phyloP scores from a whole-genome alignment of 257 asterid genomes.

The Solanum rostratum region DNA sequence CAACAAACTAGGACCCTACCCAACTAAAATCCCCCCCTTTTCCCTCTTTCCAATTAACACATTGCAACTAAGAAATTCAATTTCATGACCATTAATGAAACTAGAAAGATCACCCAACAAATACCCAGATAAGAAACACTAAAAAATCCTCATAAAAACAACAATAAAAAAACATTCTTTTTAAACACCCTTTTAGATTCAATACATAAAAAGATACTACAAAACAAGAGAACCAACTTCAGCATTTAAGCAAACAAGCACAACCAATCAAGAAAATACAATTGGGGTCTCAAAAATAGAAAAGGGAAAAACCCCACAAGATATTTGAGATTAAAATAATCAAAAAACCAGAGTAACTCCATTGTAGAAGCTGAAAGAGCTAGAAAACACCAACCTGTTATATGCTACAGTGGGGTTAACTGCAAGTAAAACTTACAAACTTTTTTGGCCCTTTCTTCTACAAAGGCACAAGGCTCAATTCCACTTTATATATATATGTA shows the following conservation, averaged over 20 bases:
- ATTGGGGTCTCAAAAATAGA: slow-evolving; percentile 2
- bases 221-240: slow-evolving; percentile 19
- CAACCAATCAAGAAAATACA: neutral
- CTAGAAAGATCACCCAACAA: slow-evolving; percentile 21
- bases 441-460: neutral
- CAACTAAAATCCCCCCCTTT: neutral
- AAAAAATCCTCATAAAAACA: slow-evolving; percentile 1
- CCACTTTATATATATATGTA: neutral
- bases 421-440: slow-evolving; percentile 14
- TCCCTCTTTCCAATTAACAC: neutral
- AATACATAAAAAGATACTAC: neutral
- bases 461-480: neutral
- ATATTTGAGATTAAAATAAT: neutral
- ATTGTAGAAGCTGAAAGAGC: neutral
- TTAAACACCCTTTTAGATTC: slow-evolving; percentile 29
- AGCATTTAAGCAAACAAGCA: neutral
- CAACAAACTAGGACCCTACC: neutral
- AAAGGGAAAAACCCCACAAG: neutral
- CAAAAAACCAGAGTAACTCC: neutral
- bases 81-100: neutral
- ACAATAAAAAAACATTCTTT: slow-evolving; percentile 2
- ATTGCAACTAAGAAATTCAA: slow-evolving; percentile 1
- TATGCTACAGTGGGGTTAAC: slow-evolving; percentile 20
- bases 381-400: neutral
- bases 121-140: neutral